A percentile compares a stretch with the other conserved stretches of the same genome.
phyloP scores from a whole-genome alignment of 2,329 filamentous ascomycete species.

The Kalaharituber pfeilii region DNA sequence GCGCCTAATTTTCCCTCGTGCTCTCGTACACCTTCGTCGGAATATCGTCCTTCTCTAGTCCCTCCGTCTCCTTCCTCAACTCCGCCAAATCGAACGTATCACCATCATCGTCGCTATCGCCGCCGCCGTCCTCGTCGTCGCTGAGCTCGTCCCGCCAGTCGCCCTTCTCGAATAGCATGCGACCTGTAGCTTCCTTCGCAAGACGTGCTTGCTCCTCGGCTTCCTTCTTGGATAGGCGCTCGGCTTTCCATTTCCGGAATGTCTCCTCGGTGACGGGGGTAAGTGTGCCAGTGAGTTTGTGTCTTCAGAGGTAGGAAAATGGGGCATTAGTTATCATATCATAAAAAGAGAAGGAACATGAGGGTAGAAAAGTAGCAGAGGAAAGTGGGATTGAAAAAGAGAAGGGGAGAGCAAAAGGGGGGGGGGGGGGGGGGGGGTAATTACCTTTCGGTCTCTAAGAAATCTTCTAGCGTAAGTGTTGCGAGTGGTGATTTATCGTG shows the following conservation, averaged over 20 bases:
- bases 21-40: constrained; percentile 17
- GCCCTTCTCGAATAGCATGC: constrained; percentile 89
- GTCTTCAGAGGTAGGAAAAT: constrained; percentile 26
- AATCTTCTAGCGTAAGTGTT: constrained; percentile 91
- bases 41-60: constrained; percentile 52
- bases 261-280: constrained; percentile 86
- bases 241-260: constrained; percentile 95
- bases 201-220: constrained; percentile 79
- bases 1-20: too few relatives aligned
- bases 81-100: constrained; percentile 63
- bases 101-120: constrained; percentile 30
- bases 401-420: background rate
- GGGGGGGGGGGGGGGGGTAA: background rate
- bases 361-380: background rate
- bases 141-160: constrained; percentile 60
- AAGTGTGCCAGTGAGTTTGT: constrained; percentile 78
- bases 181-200: constrained; percentile 88
- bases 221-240: constrained; percentile 83
- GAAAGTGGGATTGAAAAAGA: too few relatives aligned
- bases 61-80: constrained; percentile 70
- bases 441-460: constrained; percentile 73
- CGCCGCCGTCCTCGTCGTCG: constrained; percentile 40
- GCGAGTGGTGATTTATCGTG: constrained; percentile 91
- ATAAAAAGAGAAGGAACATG: background rate
- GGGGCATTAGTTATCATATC: background rate